A percentile compares a stretch with the other conserved stretches of the same genome.
Evolutionary conservation across 495 filamentous ascomycete species (phyloP).

Genomic region (Aspergillus olivimuriae): DNA sequence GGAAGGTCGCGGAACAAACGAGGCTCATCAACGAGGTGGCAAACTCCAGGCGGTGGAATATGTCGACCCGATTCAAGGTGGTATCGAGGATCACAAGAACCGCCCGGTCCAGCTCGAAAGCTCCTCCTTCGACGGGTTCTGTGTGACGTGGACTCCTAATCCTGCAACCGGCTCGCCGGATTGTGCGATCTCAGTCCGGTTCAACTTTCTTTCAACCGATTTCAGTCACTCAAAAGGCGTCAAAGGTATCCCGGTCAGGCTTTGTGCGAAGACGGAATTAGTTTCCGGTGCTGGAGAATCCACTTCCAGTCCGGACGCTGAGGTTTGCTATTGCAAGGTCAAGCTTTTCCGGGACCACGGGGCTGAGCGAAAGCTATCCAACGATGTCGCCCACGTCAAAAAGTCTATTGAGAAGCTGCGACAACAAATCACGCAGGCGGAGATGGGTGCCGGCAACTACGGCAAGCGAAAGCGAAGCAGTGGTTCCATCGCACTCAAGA

Average conservation of each 20-base stretch:
- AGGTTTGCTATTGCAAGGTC: constrained; percentile 91
- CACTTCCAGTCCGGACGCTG: constrained; percentile 41
- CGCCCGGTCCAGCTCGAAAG: constrained; percentile 73
- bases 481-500: constrained; percentile 48
- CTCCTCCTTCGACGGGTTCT: constrained; percentile 87
- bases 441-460: constrained; percentile 81
- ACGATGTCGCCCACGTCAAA: constrained; percentile 86
- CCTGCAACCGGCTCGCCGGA: constrained; percentile 52
- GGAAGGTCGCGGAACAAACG: constrained; percentile 79
- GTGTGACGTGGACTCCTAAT: constrained; percentile 76
- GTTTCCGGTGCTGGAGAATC: constrained; percentile 37
- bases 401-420: constrained; percentile 93
- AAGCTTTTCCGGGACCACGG: constrained; percentile 97
- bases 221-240: constrained; percentile 98
- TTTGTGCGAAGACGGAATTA: constrained; percentile 83
- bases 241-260: constrained; percentile 86
- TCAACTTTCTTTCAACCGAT: constrained; percentile 97
- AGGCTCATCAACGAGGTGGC: constrained; percentile 82
- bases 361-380: constrained; percentile 89
- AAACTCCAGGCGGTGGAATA: constrained; percentile 90
- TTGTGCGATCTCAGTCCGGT: constrained; percentile 79
- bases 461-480: constrained; percentile 74
- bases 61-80: constrained; percentile 68
- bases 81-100: constrained; percentile 61
- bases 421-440: constrained; percentile 81